Conservation (phyloP, 2,329 filamentous ascomycete genomes). For the Fusarium haematococcum region DNA sequence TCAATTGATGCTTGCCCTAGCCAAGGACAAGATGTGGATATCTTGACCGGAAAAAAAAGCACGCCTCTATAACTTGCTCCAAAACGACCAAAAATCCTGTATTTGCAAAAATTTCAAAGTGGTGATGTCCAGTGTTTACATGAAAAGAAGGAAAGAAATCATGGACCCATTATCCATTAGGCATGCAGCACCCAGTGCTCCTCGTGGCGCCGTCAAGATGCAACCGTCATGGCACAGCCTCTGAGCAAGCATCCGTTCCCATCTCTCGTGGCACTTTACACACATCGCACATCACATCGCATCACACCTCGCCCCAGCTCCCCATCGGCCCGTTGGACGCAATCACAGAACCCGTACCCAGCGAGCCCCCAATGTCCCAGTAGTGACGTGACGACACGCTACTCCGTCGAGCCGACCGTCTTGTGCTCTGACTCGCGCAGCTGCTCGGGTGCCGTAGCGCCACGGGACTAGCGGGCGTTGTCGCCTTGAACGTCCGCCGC, state of each 20-base stretch:
- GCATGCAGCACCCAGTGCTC: slow-evolving; percentile 19
- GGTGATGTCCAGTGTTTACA: slow-evolving; percentile 33
- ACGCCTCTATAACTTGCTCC: slow-evolving; percentile 28
- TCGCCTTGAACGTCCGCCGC: slow-evolving; percentile 68
- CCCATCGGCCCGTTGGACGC: slow-evolving; percentile 76
- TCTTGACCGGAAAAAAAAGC: slow-evolving; percentile 10
- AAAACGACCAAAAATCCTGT: slow-evolving; percentile 26
- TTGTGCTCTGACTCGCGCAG: slow-evolving; percentile 89
- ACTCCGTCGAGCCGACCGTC: slow-evolving; percentile 75
- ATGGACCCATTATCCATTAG: slow-evolving; percentile 5
- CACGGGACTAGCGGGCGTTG: slow-evolving; percentile 61
- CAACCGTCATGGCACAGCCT: slow-evolving; percentile 10
- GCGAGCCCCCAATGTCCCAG: slow-evolving; percentile 88
- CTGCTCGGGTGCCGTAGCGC: slow-evolving; percentile 68
- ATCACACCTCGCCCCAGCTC: slow-evolving; percentile 82
- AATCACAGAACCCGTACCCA: slow-evolving; percentile 80
- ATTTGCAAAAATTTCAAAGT: slow-evolving; percentile 26
- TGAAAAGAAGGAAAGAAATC: slow-evolving; percentile 8
- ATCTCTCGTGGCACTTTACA: slow-evolving; percentile 12
- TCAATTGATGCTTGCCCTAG: slow-evolving; percentile 12
- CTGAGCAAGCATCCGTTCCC: neutral
- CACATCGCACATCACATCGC: slow-evolving; percentile 48
- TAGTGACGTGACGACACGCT: slow-evolving; percentile 84
- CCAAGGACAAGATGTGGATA: slow-evolving; percentile 7
- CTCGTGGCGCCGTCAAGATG: slow-evolving; percentile 24